phyloP scores from a whole-genome alignment of 106 monocot species.

The Hemerocallis citrina region DNA sequence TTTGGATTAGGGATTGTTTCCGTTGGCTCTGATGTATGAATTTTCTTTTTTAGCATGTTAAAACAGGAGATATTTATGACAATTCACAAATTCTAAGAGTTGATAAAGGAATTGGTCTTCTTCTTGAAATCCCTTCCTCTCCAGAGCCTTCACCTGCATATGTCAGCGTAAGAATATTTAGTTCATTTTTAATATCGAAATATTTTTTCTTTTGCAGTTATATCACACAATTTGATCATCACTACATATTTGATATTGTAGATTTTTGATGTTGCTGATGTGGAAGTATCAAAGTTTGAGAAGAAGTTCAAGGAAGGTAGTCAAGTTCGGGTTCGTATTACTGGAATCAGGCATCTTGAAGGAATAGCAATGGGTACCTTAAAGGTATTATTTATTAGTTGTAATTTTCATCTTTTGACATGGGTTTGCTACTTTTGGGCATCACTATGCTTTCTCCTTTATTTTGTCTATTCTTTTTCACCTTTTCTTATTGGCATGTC shows the following conservation, averaged over 20 bases:
- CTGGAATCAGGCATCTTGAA: constrained; percentile 69
- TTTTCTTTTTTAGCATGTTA: constrained; percentile 49
- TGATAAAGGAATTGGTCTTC: constrained; percentile 67
- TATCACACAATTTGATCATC: not conserved
- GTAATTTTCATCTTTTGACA: not conserved
- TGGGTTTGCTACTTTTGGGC: not conserved
- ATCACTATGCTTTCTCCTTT: not conserved
- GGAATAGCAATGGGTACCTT: constrained; percentile 76
- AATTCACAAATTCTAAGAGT: constrained; percentile 57
- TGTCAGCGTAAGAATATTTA: constrained; percentile 47
- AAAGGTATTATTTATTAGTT: constrained; percentile 47
- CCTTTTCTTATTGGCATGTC: no score
- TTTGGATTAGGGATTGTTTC: no score
- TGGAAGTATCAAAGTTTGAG: constrained; percentile 46
- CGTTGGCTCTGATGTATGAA: not conserved
- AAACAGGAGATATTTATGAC: constrained; percentile 93
- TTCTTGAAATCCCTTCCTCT: constrained; percentile 71
- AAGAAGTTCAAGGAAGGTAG: constrained; percentile 77
- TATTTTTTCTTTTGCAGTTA: not conserved
- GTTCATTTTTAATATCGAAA: not conserved
- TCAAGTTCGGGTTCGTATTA: constrained; percentile 64
- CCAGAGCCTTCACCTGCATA: constrained; percentile 60
- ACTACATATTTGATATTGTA: constrained; percentile 14
- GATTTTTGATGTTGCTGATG: constrained; percentile 69
- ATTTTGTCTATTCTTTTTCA: no score